These are phyloP conservation scores for Pythium coloratum DNA, from an alignment of 352 stramenopile species.

Conservation along the genomic window DNA sequence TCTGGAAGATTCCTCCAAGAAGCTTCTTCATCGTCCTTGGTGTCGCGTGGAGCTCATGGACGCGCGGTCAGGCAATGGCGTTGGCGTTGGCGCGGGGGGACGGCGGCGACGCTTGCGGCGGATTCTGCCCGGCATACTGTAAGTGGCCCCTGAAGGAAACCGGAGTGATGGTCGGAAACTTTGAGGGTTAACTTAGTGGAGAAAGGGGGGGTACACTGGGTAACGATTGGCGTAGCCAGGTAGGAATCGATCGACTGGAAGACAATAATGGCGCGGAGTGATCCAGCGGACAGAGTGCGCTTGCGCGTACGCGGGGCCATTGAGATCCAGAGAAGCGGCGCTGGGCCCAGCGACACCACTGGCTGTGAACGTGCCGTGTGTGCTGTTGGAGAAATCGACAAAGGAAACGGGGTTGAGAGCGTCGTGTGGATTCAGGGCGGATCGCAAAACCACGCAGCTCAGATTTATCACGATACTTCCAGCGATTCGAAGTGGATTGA, in stretches of 20 bases:
- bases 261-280: not conserved
- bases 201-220: not conserved
- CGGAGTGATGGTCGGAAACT: conserved; percentile 24
- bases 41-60: not conserved
- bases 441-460: not conserved
- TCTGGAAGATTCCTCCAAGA: conserved; percentile 56
- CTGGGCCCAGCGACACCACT: not conserved
- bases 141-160: not conserved
- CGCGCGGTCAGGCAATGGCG: not conserved
- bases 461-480: conserved; percentile 3
- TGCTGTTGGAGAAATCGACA: conserved; percentile 10
- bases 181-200: conserved; percentile 1
- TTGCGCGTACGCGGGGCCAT: conserved; percentile 5
- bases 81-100: not conserved
- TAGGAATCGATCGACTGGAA: not conserved
- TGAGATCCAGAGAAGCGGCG: not conserved
- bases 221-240: not conserved
- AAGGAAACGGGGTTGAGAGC: not conserved
- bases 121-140: not conserved
- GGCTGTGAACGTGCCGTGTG: not conserved
- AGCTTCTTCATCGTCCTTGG: conserved; percentile 70
- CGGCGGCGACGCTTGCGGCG: conserved; percentile 2
- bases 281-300: not conserved
- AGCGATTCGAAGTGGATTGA: not conserved
- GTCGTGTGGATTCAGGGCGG: conserved; percentile 23